Evolutionary conservation across 1,284 basidiomycete genomes (phyloP), one percentile per base, ranked within the genome.

Genomic region (Omphalotus olearius): DNA sequence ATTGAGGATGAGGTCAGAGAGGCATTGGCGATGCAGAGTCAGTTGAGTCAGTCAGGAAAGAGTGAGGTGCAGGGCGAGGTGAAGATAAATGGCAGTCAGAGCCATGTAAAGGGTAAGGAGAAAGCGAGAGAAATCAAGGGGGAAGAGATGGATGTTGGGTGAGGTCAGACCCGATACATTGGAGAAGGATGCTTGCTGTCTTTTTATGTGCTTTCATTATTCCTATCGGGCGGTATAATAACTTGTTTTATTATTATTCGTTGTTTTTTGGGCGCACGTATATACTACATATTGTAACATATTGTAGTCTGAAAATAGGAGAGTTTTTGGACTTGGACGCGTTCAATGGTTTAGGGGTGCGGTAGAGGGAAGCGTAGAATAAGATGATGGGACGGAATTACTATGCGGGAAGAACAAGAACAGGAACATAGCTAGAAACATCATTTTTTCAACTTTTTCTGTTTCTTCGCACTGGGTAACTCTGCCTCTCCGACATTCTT

Each of bases 1-100:
- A 67, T 92, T 43, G 86, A 87, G 9, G 83, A 83, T 53, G 83
- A 84, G 56, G 76, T 82, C 13, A 64, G 67, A 53, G 68, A 65
- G 30, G 57, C 69, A 47, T 52, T 59, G 54, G 30, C 43, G 4
- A 45, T 26, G 25, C 25, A 33, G 30, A 33, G 9, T 9, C 30
- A 33, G 30, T 10, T 13, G 30, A 13, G 30, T 33, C 23, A 23
- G 5, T 23, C 23, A 5, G 43, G 14, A 25, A n/a, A 23, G 14
- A 13, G 20, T n/a, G 17, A 7, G 20, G 43, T 13, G 11, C 11
- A 30, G 43, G 23, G 25, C 13, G n/a, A 45, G 30, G 23, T 13
- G 43, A 26, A 28, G 43, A 17, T 28, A 11, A 45, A 45, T 45
- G 43, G 43, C 2, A 26, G 4, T 13, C 30, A 33, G 7, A 33